Evolutionary conservation across 1,139 yeast genomes (phyloP).

Genomic region (Barnettozyma hawaiiensis): DNA sequence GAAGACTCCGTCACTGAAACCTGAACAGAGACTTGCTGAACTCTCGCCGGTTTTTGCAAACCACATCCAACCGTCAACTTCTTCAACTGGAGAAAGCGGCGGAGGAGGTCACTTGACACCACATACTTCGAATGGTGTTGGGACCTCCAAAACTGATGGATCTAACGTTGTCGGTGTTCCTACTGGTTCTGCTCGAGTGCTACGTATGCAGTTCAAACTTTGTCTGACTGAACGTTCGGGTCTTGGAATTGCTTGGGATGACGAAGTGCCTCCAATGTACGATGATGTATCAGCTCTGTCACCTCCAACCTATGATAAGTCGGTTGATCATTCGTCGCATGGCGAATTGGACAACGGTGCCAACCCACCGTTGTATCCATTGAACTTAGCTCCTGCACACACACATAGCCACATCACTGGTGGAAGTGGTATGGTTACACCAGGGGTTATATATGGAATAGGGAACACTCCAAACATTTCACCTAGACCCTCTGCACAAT

Average conservation of each 20-base stretch:
- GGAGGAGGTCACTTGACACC: slow-evolving; percentile 2
- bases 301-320: slow-evolving; percentile 68
- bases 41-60: slow-evolving; percentile 37
- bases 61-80: slow-evolving; percentile 20
- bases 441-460: slow-evolving; percentile 41
- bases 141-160: slow-evolving; percentile 1
- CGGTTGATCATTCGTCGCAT: slow-evolving; percentile 4
- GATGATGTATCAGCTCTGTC: slow-evolving; percentile 75
- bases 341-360: slow-evolving; percentile 13
- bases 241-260: slow-evolving; percentile 96
- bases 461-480: slow-evolving; percentile 31
- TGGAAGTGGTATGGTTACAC: slow-evolving; percentile 27
- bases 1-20: slow-evolving; percentile 15
- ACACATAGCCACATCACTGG: slow-evolving; percentile 24
- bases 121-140: slow-evolving; percentile 3
- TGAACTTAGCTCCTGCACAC: slow-evolving; percentile 24
- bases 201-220: slow-evolving; percentile 88
- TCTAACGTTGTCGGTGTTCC: slow-evolving; percentile 53
- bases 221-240: slow-evolving; percentile 86
- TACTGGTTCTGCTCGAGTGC: slow-evolving; percentile 91
- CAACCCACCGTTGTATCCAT: slow-evolving; percentile 23
- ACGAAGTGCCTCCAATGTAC: slow-evolving; percentile 96
- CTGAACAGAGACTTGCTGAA: slow-evolving; percentile 37
- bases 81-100: slow-evolving; percentile 9
- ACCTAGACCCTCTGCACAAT: slow-evolving; percentile 24